Base-by-base conservation (phyloP, 139 green algal genomes). In the Zygnema circumcarinatum region DNA sequence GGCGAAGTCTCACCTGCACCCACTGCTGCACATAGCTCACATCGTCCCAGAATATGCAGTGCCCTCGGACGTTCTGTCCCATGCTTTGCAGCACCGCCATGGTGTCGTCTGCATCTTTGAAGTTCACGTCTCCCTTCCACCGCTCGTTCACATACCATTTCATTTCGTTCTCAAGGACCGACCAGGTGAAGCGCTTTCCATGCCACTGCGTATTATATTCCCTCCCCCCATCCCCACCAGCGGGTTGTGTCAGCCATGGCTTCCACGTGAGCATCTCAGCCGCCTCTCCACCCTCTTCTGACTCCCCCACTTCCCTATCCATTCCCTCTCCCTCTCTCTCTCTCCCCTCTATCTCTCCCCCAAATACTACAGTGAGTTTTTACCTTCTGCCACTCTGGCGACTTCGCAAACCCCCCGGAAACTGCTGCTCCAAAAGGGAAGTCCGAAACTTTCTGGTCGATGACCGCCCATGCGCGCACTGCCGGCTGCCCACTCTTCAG, bases 1-100 rank as follows among this genome's bases (percentile, higher is more conserved):
- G n/a, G n/a, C n/a, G n/a, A n/a, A n/a, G n/a, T n/a, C n/a, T n/a
- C 67, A 87, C 85, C 85, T 90, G 38, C 3, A 90, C 67, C 86
- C 86, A 90, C 0, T 31, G 1, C 86, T 90, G 86, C 79, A 89
- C 79, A 21, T 83, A 83, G 33, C 40, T 38, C 21, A 67, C 22
- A 7, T 88, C 86, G 31, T 84, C 35, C 86, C 86, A 90, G 39
- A 90, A 90, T 20, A 90, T 52, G n/a, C 38, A 74, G 40, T 90
- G 86, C 3, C 81, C 86, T 29, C 86, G 53, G 21, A 90, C 32
- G 31, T 85, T 89, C 38, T 84, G 73, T 31, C 33, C 36, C 29
- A 83, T 38, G 20, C 1, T 0, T 7, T 36, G 25, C 1, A 39
- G 39, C 39, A 38, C 86, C 32, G 29, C 68, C 3, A 31, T 56